Evolutionary conservation across 1,139 yeast genomes (phyloP), one percentile per base, ranked within the genome.

Genomic region (Candida sanyaensis): DNA sequence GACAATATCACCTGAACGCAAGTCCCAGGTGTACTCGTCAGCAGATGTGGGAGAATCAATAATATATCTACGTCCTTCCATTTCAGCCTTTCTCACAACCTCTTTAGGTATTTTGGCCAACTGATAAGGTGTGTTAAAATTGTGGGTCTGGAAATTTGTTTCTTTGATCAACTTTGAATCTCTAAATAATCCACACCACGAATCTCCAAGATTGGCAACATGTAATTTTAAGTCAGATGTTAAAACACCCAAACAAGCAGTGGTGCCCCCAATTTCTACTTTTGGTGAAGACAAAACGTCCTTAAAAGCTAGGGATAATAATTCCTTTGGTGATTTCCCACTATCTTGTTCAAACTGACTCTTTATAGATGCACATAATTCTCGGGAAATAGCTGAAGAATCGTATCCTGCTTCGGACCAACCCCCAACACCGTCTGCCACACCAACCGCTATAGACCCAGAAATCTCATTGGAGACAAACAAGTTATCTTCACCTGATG

Each of bases 391-490:
- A 7, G 92, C 92, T 50, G 87, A 81, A 1, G 97, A 88, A 63
- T 92, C 97, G 57, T 84, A 88, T 0, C 97, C 97, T 37, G 89
- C 85, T 55, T 88, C 93, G 2, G 90, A 81, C 97, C 98, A 93
- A 1, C 98, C 98, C 13, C 98, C 98, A 5, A 93, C 98, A 17
- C 99, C 99, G 66, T 93, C 99, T 2, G 97, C 93, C 1, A 93
- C 97, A 8, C 97, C 98, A 7, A 89, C 76, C 0, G 92, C 83
- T 1, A 86, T 62, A 36, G 77, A 75, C 2, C 73, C 76, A 8
- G 80, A 75, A 10, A 70, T 71, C 26, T 69, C 61, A 7, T 70
- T 65, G 6, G 84, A 73, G 33, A 83, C 75, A 56, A 92, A 85
- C 58, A 80, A 86, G 57, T 90, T 88, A 64, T 92, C 99, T 62